Evolutionary conservation across 768 basidiomycete genomes (phyloP), one percentile per base, ranked within the genome.

Genomic region (Coprinopsis cinerea): DNA sequence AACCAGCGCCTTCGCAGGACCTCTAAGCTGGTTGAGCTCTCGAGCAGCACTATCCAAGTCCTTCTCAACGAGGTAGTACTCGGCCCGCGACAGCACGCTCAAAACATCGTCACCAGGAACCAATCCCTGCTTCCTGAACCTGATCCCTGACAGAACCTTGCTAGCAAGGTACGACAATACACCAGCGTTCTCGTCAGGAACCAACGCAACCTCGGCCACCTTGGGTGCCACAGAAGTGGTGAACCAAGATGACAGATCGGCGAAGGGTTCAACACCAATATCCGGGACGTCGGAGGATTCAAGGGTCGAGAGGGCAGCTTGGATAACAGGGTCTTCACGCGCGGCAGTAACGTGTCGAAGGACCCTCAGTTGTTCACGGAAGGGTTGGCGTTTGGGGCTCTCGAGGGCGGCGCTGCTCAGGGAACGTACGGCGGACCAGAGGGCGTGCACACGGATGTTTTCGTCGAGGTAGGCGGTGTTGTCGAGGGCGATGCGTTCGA

Each of bases 161-260:
- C 88, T 91, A 11, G 90, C 85, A 18, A 96, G 70, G 63, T 92
- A 89, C 1, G 92, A 85, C 11, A 96, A 72, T 34, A 97, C 76
- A 18, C 92, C 92, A 2, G 92, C 92, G 58, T 92, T 77, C 66
- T 84, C 74, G 58, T 95, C 90, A 2, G 96, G 96, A 2, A 97
- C 92, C 43, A 99, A 76, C 5, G 94, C 88, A n/a, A 96, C 92
- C 47, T 79, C 81, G 23, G 85, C 78, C 44, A 97, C 84, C 50
- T 83, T 84, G 14, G 92, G 92, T 1, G 81, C 81, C 37, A 99
- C 88, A 25, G 83, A 81, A 30, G 78, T 78, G 47, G 79, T 74
- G 71, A 97, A 97, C 91, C 94, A 97, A n/a, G 83, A 78, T 3
- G 90, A 76, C 47, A 99, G 81, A 58, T 93, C 87, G 0, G 89